Percentiles rank a stretch among this genome's conserved stretches.
Evolutionary conservation across 2,329 filamentous ascomycete genomes (phyloP).

Genomic region (Arthrobotrys sphaeroides): DNA sequence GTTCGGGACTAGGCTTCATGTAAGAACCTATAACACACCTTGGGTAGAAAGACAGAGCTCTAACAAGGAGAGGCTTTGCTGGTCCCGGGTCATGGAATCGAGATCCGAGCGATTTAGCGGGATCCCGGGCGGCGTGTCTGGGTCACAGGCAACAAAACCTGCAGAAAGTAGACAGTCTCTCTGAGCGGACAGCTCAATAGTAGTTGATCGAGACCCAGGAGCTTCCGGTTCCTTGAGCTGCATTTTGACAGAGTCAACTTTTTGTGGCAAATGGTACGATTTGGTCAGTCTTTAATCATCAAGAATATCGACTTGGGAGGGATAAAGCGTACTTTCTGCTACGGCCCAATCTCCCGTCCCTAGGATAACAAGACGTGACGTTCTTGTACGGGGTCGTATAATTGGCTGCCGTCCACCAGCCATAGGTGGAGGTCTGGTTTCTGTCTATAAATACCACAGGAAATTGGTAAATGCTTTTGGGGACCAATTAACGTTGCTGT

Average conservation of each 20-base stretch:
- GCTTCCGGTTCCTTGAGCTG: neutral
- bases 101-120: conserved; percentile 6
- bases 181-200: neutral
- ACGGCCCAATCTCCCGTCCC: neutral
- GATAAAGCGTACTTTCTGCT: neutral
- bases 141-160: neutral
- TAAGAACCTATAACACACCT: neutral
- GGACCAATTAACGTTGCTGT: neutral
- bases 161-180: neutral
- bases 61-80: neutral
- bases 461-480: neutral
- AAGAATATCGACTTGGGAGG: neutral
- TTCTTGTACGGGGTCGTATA: neutral
- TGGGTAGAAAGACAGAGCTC: neutral
- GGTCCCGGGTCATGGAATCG: neutral
- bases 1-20: no score
- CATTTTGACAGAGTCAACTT: neutral
- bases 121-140: neutral
- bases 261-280: neutral
- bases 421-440: neutral
- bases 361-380: neutral
- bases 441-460: neutral
- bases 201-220: neutral
- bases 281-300: neutral
- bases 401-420: neutral